Base-by-base conservation (phyloP, 75 land plant species). In the Pinus taeda region DNA sequence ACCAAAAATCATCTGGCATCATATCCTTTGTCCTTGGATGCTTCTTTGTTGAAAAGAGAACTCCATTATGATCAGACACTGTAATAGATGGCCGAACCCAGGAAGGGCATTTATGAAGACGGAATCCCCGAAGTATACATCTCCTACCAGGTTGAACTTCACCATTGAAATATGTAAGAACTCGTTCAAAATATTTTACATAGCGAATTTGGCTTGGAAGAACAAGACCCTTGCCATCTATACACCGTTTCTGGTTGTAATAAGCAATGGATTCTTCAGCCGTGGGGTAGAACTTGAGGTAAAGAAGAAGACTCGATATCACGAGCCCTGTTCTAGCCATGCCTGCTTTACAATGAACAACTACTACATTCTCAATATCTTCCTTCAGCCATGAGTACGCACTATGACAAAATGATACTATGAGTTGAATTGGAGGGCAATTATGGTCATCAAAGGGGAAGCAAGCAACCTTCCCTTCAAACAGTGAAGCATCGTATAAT, bases 401-500 rank as follows among this genome's bases (percentile, higher is more conserved):
- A 93, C 99, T 97, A 83, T 89, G 95, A 70, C 95, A 97, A 81
- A 97, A 97, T 62, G 86, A 92, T 72, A 74, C 86, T 71, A 97
- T 89, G 11, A 97, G 88, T 75, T 95, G 95, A 57, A 95, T 83
- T 65, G 97, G 99, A 65, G 99, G 98, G 74, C 95, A 97, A 67
- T 97, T 95, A 69, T 97, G 95, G 74, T 97, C 99, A 85, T 97
- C 98, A 78, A 97, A 97, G 15, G 98, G 99, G 73, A 97, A 97
- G 81, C 89, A 85, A 53, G 99, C 98, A 73, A 97, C 95, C 99
- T 97, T 97, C 75, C 97, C 99, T 77, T 94, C 99, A 84, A 97
- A 88, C 30, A 97, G 84, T 29, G 99, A 94, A 36, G 95, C 93
- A 81, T 97, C 99, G 83, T 97, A 94, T 36, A 97, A 78, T 76